These are phyloP conservation scores for Cylindrodendrum hubeiense DNA, from an alignment of 2,329 filamentous ascomycete genomes.

Conservation along the genomic window DNA sequence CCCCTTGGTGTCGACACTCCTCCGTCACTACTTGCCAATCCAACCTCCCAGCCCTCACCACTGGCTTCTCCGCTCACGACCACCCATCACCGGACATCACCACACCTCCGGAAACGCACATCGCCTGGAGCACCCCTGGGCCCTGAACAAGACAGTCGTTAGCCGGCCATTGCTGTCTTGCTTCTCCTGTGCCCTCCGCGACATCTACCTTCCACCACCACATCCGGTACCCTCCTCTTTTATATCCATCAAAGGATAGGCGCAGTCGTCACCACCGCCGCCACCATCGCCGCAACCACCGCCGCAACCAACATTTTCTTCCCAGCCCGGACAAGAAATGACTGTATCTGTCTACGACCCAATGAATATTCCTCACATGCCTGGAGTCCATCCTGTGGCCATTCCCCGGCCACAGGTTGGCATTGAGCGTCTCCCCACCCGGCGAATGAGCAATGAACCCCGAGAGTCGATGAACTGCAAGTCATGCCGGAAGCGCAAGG, in stretches of 20 bases:
- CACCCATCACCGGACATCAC: not conserved
- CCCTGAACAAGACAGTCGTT: not conserved
- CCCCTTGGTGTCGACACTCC: slow-evolving; percentile 23
- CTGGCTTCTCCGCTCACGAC: slow-evolving; percentile 9
- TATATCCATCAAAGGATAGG: not conserved
- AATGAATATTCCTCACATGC: slow-evolving; percentile 57
- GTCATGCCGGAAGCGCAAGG: slow-evolving; percentile 92
- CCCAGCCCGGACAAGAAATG: slow-evolving; percentile 46
- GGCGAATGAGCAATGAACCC: slow-evolving; percentile 79
- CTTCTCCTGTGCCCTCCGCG: not conserved
- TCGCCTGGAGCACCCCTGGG: slow-evolving; percentile 18
- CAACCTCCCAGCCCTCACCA: not conserved
- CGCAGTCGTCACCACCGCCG: slow-evolving; percentile 3
- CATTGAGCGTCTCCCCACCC: slow-evolving; percentile 81
- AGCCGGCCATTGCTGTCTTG: not conserved
- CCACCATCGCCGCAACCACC: slow-evolving; percentile 2
- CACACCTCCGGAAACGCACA: slow-evolving; percentile 2
- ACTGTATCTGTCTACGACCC: slow-evolving; percentile 55
- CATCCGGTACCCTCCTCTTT: not conserved
- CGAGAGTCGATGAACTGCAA: slow-evolving; percentile 97
- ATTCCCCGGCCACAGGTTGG: slow-evolving; percentile 84
- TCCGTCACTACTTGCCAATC: not conserved
- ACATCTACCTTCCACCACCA: not conserved
- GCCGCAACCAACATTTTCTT: slow-evolving; percentile 6
- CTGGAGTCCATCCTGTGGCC: slow-evolving; percentile 60